Evolutionary conservation across 2,329 filamentous ascomycete genomes (phyloP), one percentile per base, ranked within the genome.

Genomic region (Aspergillus proliferans): DNA sequence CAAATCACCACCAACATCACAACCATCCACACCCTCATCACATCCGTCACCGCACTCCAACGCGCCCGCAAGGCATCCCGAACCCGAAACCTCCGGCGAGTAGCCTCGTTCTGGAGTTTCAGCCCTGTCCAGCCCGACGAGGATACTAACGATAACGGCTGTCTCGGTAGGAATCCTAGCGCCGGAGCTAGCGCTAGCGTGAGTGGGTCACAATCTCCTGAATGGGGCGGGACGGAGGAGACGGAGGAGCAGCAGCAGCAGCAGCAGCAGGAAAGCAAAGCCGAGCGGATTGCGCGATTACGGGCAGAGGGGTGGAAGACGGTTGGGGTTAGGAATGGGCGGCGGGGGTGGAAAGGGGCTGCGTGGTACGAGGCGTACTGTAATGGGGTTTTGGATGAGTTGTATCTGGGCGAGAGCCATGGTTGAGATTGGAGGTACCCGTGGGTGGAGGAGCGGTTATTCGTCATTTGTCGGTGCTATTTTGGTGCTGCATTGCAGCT

Each of bases 101-200:
- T 64, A 5, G 58, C 58, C 1, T 72, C 70, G 1, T 72, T 71
- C 48, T 72, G 70, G 70, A 70, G 60, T 18, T 72, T 72, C 39
- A 62, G 56, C 18, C 62, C 64, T 3, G 46, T 63, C 6, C 54
- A 61, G 14, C 30, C 48, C 4, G 48, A 55, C 14, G 45, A 50
- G 18, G 36, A 47, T 7, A 30, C 26, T 30, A 30, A 9, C 26
- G 10, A 30, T 30, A 30, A 30, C 26, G 26, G 26, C 10, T 30
- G 26, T 30, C 26, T 30, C 26, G 51, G 15, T 7, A 33, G 24
- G 12, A 19, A 24, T 6, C 21, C 26, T 12, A 30, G 26, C 9
- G 26, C 26, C 26, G 26, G 26, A 30, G 26, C 26, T 30, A 30
- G 26, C 26, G 26, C 3, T 30, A 30, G 4, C 26, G 10, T 4